Percentiles rank a stretch among this genome's conserved stretches.
Evolutionary conservation across 306 rosid genomes (phyloP).

Genomic region (Dryas octopetala): DNA sequence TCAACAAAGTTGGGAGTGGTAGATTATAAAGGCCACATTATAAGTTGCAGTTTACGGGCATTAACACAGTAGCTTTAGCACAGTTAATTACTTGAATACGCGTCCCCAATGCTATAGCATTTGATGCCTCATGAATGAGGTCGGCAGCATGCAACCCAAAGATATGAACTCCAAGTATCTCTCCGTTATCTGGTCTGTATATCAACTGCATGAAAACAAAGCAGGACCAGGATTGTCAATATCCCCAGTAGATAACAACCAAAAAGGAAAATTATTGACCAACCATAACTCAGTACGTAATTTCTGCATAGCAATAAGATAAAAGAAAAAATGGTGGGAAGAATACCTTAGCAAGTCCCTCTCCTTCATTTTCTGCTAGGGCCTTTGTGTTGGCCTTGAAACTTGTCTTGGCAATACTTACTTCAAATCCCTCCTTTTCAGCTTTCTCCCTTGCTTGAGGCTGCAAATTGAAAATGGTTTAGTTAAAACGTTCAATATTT

Average conservation of each 20-base stretch:
- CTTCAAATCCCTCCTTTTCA: constrained; percentile 82
- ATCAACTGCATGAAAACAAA: constrained; percentile 59
- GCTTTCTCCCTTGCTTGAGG: constrained; percentile 97
- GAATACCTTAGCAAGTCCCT: constrained; percentile 88
- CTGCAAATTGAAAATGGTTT: constrained; percentile 45
- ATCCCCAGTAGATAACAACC: not conserved
- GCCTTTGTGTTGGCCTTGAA: constrained; percentile 99
- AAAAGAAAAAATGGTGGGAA: constrained; percentile 13
- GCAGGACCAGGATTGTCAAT: constrained; percentile 8
- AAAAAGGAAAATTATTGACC: constrained; percentile 1
- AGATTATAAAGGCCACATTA: not conserved
- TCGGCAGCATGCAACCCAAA: constrained; percentile 99
- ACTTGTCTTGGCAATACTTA: constrained; percentile 87
- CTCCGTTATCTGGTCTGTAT: constrained; percentile 98
- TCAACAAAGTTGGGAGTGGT: not conserved
- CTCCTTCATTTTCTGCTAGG: constrained; percentile 98
- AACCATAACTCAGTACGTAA: not conserved
- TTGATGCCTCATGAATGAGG: constrained; percentile 98
- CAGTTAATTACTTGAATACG: constrained; percentile 62
- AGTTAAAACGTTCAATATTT: constrained; percentile 13
- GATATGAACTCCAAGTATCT: constrained; percentile 94
- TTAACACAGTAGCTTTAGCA: not conserved
- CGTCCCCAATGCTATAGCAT: constrained; percentile 87
- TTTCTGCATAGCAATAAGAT: not conserved
- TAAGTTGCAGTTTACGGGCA: not conserved